phyloP scores from a whole-genome alignment of 1,139 yeast species.

The Komagataea norvegica region DNA sequence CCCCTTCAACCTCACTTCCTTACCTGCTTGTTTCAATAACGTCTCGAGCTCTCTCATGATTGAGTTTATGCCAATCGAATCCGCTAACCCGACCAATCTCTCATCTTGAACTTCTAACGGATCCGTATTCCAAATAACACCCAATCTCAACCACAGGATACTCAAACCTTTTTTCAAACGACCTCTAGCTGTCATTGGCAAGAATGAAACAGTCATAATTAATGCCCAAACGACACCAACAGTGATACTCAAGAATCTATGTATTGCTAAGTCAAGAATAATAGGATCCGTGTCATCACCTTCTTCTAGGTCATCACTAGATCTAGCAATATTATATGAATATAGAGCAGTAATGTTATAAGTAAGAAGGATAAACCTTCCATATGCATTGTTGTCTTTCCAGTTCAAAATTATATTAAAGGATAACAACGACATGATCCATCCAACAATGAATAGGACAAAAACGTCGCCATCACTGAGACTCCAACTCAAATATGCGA shows the following conservation, averaged over 20 bases:
- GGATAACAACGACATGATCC: constrained; percentile 55
- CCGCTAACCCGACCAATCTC: constrained; percentile 47
- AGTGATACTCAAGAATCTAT: constrained; percentile 67
- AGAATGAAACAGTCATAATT: constrained; percentile 52
- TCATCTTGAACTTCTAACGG: constrained; percentile 35
- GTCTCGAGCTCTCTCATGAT: constrained; percentile 60
- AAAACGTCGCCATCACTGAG: constrained; percentile 52
- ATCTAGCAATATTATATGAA: constrained; percentile 62
- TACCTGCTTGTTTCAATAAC: constrained; percentile 65
- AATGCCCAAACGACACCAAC: constrained; percentile 78
- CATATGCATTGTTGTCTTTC: constrained; percentile 59
- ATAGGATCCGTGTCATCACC: constrained; percentile 71
- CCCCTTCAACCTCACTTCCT: constrained; percentile 73
- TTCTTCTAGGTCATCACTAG: constrained; percentile 46
- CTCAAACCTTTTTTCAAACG: constrained; percentile 62
- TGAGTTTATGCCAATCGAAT: constrained; percentile 47
- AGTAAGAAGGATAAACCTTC: constrained; percentile 69
- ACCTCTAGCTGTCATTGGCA: constrained; percentile 74
- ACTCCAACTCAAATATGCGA: constrained; percentile 58
- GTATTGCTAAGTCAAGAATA: constrained; percentile 74
- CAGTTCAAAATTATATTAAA: constrained; percentile 67
- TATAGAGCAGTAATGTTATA: constrained; percentile 77
- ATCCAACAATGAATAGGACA: constrained; percentile 54
- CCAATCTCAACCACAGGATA: constrained; percentile 72
- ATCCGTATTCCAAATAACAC: constrained; percentile 75